Percentiles rank a stretch among this genome's conserved stretches.
Evolutionary conservation across 257 asterid genomes (phyloP).

Genomic region (Nyctanthes arbortristis): DNA sequence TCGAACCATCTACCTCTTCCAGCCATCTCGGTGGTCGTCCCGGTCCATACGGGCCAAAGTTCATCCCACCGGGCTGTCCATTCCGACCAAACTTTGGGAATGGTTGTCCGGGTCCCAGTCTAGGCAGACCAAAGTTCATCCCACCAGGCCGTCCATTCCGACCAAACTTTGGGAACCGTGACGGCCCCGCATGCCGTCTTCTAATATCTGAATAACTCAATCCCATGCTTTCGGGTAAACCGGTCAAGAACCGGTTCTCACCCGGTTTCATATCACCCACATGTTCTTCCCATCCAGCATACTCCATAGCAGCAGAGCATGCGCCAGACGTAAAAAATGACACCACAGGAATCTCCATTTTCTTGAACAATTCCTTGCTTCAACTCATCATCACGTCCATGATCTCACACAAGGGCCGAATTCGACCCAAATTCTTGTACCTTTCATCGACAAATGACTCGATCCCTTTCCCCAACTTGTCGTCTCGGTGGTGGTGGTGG

Average conservation of each 20-base stretch:
- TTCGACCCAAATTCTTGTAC: slow-evolving; percentile 26
- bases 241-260: slow-evolving; percentile 40
- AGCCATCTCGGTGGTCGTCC: slow-evolving; percentile 54
- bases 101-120: no score
- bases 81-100: slow-evolving; percentile 13
- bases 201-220: slow-evolving; percentile 41
- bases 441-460: slow-evolving; percentile 41
- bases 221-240: slow-evolving; percentile 55
- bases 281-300: slow-evolving; percentile 58
- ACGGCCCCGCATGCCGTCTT: slow-evolving; percentile 15
- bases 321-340: slow-evolving; percentile 70
- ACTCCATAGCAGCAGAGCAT: slow-evolving; percentile 59
- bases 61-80: slow-evolving; percentile 30
- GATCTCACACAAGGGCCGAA: slow-evolving; percentile 52
- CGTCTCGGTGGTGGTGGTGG: slow-evolving; percentile 28
- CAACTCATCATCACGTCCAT: slow-evolving; percentile 78
- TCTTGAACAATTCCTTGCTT: slow-evolving; percentile 58
- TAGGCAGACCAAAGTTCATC: slow-evolving; percentile 39
- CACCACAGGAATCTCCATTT: slow-evolving; percentile 41
- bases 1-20: slow-evolving; percentile 50
- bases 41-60: slow-evolving; percentile 40
- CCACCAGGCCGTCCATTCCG: slow-evolving; percentile 28
- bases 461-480: slow-evolving; percentile 45
- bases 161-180: slow-evolving; percentile 1
- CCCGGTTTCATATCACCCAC: slow-evolving; percentile 41